phyloP scores from a whole-genome alignment of 23 red algal species.

The Porphyridium purpureum region DNA sequence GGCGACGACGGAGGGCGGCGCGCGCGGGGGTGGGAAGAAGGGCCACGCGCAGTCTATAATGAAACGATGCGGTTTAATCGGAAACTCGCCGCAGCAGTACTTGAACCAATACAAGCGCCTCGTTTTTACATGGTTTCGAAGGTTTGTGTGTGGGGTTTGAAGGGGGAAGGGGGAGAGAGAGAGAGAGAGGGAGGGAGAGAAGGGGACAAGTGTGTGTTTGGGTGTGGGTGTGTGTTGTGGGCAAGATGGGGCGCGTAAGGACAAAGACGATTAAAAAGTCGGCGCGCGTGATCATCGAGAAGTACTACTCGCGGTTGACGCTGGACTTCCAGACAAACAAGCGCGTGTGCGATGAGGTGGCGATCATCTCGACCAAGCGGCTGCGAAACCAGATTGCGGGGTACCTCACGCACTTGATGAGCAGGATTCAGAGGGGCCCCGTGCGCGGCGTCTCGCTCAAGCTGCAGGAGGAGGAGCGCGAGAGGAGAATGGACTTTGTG shows the following conservation, averaged over 20 bases:
- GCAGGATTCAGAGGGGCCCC: conserved; percentile 86
- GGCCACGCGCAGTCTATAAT: too few species aligned
- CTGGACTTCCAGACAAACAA: conserved; percentile 99
- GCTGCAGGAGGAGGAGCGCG: conserved; percentile 96
- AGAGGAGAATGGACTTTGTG: conserved; percentile 99
- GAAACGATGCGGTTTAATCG: too few species aligned
- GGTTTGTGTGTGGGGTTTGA: too few species aligned
- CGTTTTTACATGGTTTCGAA: too few species aligned
- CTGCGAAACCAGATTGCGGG: conserved; percentile 97
- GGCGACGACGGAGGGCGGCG: too few species aligned
- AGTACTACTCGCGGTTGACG: conserved; percentile 93
- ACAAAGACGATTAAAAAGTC: conserved; percentile 99
- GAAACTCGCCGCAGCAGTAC: too few species aligned
- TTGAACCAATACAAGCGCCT: too few species aligned
- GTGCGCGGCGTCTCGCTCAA: conserved; percentile 97
- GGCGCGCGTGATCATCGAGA: conserved; percentile 92
- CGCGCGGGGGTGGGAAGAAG: too few species aligned
- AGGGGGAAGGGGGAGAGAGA: too few species aligned
- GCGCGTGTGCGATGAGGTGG: conserved; percentile 98
- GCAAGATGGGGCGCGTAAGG: conserved; percentile 98
- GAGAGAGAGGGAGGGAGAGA: too few species aligned
- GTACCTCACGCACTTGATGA: conserved; percentile 97
- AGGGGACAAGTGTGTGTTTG: too few species aligned
- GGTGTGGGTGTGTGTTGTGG: too few species aligned
- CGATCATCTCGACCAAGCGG: conserved; percentile 88